Base-by-base conservation (phyloP, 192 early-diverging fungal genomes). In the Phycomyces blakesleeanus region DNA sequence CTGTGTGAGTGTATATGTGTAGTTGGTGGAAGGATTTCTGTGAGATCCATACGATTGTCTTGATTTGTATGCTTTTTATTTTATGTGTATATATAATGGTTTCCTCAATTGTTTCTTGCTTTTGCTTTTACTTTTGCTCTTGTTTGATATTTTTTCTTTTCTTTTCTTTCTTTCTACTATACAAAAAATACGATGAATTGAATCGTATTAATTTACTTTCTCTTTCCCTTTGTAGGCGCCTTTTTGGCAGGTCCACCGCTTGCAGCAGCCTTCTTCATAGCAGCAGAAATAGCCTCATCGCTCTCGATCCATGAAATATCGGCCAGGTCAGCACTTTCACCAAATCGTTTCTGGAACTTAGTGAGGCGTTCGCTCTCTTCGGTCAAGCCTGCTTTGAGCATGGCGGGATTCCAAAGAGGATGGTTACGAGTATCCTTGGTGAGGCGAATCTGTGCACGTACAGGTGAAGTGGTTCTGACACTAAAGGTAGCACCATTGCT, bases 381-480 rank as follows among this genome's bases (percentile, higher is more conserved):
- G 53, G 81, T 79, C n/a, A 90, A 75, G 57, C 78, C 63, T 56
- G 77, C 67, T 42, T 73, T 71, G 11, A 59, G 66, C 51, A 80
- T 57, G 53, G 83, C 74, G 4, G 93, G 92, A 73, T 95, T 96
- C 96, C 96, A 98, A 10, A 98, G 79, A 24, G 89, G 85, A 63
- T 97, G 92, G 66, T 94, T 95, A 24, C 93, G 79, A n/a, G 91
- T 91, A 68, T 98, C 96, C 66, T 91, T 93, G 44, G 91, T 90
- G 34, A 98, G 79, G 55, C 89, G 90, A 40, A 94, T 78, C 59
- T 91, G 78, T n/a, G 84, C 59, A 64, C 90, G 85, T 37, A 59
- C 47, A 6, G 96, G 96, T 2, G 93, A 93, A 3, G 93, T 93
- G 9, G 90, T 87, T 44, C 86, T 81, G 25, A 96, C 73, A 18